Percentiles rank a stretch among this genome's conserved stretches.
Conservation (phyloP, 345 rosid species). For the Eucalyptus guilfoylei region DNA sequence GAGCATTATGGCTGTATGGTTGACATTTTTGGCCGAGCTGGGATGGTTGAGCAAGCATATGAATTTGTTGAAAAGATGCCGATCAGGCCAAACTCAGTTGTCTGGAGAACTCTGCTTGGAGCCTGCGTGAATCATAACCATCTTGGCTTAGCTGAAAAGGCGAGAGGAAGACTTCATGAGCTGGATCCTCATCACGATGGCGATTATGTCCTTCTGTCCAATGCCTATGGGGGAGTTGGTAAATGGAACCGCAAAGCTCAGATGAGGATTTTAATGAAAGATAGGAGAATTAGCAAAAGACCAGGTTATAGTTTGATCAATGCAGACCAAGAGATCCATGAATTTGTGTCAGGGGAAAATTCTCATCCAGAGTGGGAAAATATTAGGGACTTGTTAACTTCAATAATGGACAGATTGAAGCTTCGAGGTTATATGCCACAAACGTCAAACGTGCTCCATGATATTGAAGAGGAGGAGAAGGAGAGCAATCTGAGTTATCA, state of each 20-base stretch:
- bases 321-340: slow-evolving; percentile 14
- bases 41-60: slow-evolving; percentile 20
- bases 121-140: slow-evolving; percentile 34
- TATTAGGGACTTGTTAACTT: slow-evolving; percentile 8
- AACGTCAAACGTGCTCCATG: slow-evolving; percentile 20
- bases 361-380: slow-evolving; percentile 18
- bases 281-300: slow-evolving; percentile 22
- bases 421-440: slow-evolving; percentile 19
- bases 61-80: slow-evolving; percentile 34
- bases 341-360: slow-evolving; percentile 34
- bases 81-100: slow-evolving; percentile 15
- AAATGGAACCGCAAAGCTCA: slow-evolving; percentile 22
- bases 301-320: slow-evolving; percentile 25
- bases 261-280: slow-evolving; percentile 24
- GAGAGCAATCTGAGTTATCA: slow-evolving; percentile 29
- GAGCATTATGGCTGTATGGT: slow-evolving; percentile 52
- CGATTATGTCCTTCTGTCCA: slow-evolving; percentile 45
- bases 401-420: slow-evolving; percentile 8
- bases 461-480: slow-evolving; percentile 50
- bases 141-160: slow-evolving; percentile 26
- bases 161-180: slow-evolving; percentile 11
- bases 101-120: slow-evolving; percentile 47
- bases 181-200: slow-evolving; percentile 43
- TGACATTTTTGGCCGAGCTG: slow-evolving; percentile 44
- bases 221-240: slow-evolving; percentile 30